Evolutionary conservation across 2,329 filamentous ascomycete genomes (phyloP), one percentile per base, ranked within the genome.

Genomic region (Microcera coccophila): DNA sequence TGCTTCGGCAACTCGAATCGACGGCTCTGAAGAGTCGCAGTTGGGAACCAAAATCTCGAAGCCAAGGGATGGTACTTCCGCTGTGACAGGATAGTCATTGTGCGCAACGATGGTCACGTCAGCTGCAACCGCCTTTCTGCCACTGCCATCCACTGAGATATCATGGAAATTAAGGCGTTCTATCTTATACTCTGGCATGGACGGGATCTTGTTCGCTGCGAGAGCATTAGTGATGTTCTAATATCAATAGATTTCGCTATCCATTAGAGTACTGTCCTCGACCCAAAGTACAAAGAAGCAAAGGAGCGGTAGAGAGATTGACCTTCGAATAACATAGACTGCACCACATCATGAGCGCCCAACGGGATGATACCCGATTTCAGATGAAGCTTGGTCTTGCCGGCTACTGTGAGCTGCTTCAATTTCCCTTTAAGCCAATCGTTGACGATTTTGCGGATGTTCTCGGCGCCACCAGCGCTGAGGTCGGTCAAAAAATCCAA

Each of bases 31-130:
- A 4, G 78, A 72, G 19, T 78, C 74, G 66, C 93, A 98, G 48
- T 89, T 89, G 33, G 88, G 84, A 5, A 97, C 83, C 36, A 95
- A 72, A 21, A 97, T 81, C 49, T 90, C 83, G 59, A 97, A 96
- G 1, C 80, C 82, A 44, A 97, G 80, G 28, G 85, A 74, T 11
- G 93, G 93, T 16, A 96, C 72, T 17, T 80, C 77, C 40, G 96
- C 70, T 45, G 83, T 78, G 38, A 98, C 65, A 1, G 90, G 88
- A 58, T 88, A 95, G 40, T 82, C 72, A 64, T 97, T 95, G 57
- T 78, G 73, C 19, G 88, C 74, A 11, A 76, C 72, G 20, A 95
- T 63, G 24, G 86, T 81, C 20, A 90, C 83, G 66, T 95, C 87
- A 33, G 87, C 90, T 35, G 80, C 84, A 72, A 98, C 85, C 11